Evolutionary conservation across 2,329 filamentous ascomycete species (phyloP).

Genomic region (Sclerotinia spermophila): DNA sequence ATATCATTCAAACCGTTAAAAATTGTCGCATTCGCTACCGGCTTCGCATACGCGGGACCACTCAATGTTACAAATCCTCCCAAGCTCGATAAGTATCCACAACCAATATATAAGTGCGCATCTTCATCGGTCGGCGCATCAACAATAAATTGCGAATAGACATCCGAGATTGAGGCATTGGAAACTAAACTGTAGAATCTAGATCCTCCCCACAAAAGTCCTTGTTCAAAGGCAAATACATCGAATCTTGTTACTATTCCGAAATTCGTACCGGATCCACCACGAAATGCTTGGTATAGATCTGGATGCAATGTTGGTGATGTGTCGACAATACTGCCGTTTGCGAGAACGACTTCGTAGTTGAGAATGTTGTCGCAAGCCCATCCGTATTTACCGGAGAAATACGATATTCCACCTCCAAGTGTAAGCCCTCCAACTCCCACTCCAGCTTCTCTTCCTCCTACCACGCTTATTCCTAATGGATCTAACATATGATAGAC

Average conservation of each 20-base stretch:
- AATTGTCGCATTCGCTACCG: not conserved
- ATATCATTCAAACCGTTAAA: not conserved
- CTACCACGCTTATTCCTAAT: conserved; percentile 36
- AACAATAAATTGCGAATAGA: conserved; percentile 22
- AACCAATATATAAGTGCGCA: not conserved
- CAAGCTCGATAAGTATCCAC: not conserved
- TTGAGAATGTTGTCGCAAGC: conserved; percentile 27
- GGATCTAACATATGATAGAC: conserved; percentile 40
- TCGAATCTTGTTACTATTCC: conserved; percentile 42
- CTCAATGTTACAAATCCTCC: not conserved
- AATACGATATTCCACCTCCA: conserved; percentile 32
- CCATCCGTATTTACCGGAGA: conserved; percentile 24
- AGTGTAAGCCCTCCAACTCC: conserved; percentile 27
- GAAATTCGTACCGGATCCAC: conserved; percentile 35
- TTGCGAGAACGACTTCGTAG: conserved; percentile 36
- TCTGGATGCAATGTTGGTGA: conserved; percentile 28
- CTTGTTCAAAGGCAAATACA: conserved; percentile 39
- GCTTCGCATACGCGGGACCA: not conserved
- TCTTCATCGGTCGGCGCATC: not conserved
- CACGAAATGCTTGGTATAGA: conserved; percentile 38
- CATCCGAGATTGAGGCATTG: conserved; percentile 20
- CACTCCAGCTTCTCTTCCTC: conserved; percentile 37
- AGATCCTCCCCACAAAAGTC: conserved; percentile 26
- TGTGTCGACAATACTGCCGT: conserved; percentile 33
- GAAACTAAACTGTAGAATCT: conserved; percentile 13